Evolutionary conservation across 176 grass and related monocot species (phyloP), one percentile per base, ranked within the genome.

Genomic region (Canna indica): DNA sequence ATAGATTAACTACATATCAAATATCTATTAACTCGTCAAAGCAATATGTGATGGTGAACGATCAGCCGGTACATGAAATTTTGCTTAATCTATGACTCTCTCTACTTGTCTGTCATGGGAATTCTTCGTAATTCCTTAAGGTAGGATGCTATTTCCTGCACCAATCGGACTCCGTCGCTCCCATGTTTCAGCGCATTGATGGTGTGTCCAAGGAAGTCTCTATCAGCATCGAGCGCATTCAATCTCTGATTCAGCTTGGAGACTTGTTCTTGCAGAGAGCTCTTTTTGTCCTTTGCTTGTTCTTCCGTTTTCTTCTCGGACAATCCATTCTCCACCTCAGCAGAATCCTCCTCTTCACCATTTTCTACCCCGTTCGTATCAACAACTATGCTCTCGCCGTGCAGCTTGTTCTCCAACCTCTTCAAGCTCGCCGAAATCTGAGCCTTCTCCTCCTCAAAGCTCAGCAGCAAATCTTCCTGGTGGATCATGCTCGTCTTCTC

Each of bases 371-470:
- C n/a, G n/a, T n/a, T n/a, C n/a, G n/a, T n/a, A n/a, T n/a, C n/a
- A n/a, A n/a, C n/a, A n/a, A n/a, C n/a, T 34, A 12, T 16, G 28
- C n/a, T 28, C 33, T n/a, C 66, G 5, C 0, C 27, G 22, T 24
- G 1, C 10, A 73, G n/a, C 36, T 59, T 73, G 24, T 29, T n/a
- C 71, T 73, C 11, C 13, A 73, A 41, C 24, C 54, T 73, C 34
- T 39, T 41, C 53, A 73, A 59, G 24, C 53, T 28, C 20, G 20
- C n/a, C n/a, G 20, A 38, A 29, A 73, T 59, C 5, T 44, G 35
- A 59, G 50, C n/a, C 50, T 73, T 41, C 30, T 73, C 71, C 34
- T 73, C 53, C 20, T 73, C 71, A 18, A 73, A 73, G 10, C 71
- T 35, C n/a, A 41, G 14, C 53, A 73, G 22, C 10, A 54, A 24